Conservation (phyloP, 2,329 filamentous ascomycete genomes). For the Raffaelea arxii region DNA sequence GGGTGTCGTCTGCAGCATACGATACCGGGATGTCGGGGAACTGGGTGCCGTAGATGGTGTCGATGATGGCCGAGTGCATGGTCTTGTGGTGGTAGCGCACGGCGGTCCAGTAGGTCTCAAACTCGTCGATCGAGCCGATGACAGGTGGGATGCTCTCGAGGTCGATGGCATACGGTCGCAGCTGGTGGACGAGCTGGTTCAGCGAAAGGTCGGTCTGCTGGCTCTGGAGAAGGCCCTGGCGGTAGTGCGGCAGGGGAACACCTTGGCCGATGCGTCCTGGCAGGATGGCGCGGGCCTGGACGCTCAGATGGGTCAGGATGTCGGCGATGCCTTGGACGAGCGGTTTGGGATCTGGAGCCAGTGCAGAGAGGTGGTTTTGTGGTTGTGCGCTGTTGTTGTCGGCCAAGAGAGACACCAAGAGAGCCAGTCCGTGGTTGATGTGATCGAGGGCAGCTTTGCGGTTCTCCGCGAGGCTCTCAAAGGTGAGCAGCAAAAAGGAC, state of each 20-base stretch:
- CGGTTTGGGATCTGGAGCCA: conserved; percentile 17
- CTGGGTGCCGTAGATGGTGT: neutral
- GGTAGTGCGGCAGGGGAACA: conserved; percentile 16
- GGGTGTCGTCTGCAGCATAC: no score
- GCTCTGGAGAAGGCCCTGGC: conserved; percentile 11
- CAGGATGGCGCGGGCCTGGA: conserved; percentile 16
- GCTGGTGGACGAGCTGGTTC: conserved; percentile 15
- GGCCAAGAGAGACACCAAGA: conserved; percentile 21
- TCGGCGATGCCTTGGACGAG: conserved; percentile 16
- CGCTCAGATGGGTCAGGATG: conserved; percentile 14
- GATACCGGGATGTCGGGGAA: no score
- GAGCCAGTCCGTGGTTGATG: conserved; percentile 23
- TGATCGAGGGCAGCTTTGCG: conserved; percentile 22
- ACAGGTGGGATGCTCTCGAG: conserved; percentile 12
- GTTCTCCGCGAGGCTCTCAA: conserved; percentile 25
- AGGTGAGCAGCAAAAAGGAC: conserved; percentile 25
- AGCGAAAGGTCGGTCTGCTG: conserved; percentile 19
- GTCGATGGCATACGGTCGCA: conserved; percentile 7
- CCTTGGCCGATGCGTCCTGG: conserved; percentile 13
- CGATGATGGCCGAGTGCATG: neutral
- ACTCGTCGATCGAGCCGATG: conserved; percentile 16
- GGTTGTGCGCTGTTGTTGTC: conserved; percentile 11
- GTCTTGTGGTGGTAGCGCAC: conserved; percentile 4
- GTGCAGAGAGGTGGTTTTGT: conserved; percentile 5
- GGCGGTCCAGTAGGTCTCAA: conserved; percentile 14